Percentiles rank a stretch among this genome's conserved stretches.
Conservation (phyloP, 2,329 filamentous ascomycete genomes). For the Exophiala sideris region DNA sequence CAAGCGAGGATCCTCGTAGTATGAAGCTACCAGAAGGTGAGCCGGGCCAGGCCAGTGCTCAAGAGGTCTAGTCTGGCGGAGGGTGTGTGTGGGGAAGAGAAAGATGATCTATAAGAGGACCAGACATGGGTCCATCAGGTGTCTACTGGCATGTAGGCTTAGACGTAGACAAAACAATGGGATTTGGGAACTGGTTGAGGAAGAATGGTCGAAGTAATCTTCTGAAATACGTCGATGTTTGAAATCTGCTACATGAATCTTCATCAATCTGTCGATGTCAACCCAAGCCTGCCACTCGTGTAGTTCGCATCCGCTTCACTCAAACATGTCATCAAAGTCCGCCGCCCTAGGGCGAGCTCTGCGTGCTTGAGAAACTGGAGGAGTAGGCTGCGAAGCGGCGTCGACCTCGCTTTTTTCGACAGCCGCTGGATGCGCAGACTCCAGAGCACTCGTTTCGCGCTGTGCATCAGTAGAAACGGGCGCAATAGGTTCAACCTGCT, state of each 20-base stretch:
- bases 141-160: not conserved
- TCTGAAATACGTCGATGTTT: not conserved
- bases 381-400: not conserved
- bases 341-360: slow-evolving; percentile 13
- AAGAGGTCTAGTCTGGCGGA: slow-evolving; percentile 15
- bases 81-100: not conserved
- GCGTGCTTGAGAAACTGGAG: slow-evolving; percentile 10
- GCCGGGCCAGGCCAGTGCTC: slow-evolving; percentile 18
- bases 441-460: too few relatives aligned
- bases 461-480: too few relatives aligned
- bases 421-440: too few relatives aligned
- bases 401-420: too few relatives aligned
- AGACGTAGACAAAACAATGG: not conserved
- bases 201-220: not conserved
- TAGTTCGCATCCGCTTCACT: not conserved
- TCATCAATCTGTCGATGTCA: too few relatives aligned
- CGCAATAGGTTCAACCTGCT: too few relatives aligned
- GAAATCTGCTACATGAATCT: too few relatives aligned
- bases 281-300: not conserved
- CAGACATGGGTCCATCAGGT: not conserved
- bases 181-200: not conserved
- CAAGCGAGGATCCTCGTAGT: slow-evolving; percentile 4
- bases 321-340: slow-evolving; percentile 25
- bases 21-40: slow-evolving; percentile 15
- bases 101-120: not conserved